These are phyloP conservation scores for Aspergillus cavernicola DNA, from an alignment of 495 filamentous ascomycete genomes.

Conservation along the genomic window DNA sequence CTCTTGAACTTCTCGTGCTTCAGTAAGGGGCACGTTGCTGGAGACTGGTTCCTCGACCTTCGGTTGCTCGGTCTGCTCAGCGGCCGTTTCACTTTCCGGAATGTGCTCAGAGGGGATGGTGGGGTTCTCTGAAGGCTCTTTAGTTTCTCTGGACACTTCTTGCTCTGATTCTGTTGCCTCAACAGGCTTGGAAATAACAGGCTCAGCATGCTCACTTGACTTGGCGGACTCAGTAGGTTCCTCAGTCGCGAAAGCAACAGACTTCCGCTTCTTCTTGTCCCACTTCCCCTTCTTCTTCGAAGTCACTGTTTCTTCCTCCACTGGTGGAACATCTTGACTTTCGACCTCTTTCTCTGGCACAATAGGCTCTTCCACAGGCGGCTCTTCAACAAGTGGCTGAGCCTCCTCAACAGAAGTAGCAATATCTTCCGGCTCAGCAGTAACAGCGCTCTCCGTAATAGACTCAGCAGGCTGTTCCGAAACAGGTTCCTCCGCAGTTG, in stretches of 20 bases:
- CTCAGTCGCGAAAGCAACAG: constrained; percentile 20
- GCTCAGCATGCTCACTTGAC: constrained; percentile 1
- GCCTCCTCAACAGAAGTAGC: background rate
- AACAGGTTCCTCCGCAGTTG: constrained; percentile 1
- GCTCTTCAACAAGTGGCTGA: background rate
- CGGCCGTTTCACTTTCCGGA: background rate
- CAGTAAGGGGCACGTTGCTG: background rate
- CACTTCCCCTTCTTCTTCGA: constrained; percentile 48
- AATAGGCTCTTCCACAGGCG: background rate
- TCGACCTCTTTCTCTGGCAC: background rate
- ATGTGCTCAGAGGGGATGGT: background rate
- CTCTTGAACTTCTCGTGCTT: background rate
- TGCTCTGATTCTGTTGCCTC: background rate
- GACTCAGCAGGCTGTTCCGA: background rate
- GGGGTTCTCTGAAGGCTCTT: too few relatives aligned
- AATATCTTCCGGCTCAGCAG: constrained; percentile 7
- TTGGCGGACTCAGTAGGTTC: constrained; percentile 4
- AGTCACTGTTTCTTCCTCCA: constrained; percentile 16
- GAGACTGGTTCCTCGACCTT: background rate
- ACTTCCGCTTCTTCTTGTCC: constrained; percentile 32
- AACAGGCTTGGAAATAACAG: background rate
- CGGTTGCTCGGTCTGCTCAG: background rate
- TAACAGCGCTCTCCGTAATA: background rate
- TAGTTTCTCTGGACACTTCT: background rate
- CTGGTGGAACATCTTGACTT: background rate